Base-by-base conservation (phyloP, 2,329 filamentous ascomycete species). In the Ascochyta pisi region DNA sequence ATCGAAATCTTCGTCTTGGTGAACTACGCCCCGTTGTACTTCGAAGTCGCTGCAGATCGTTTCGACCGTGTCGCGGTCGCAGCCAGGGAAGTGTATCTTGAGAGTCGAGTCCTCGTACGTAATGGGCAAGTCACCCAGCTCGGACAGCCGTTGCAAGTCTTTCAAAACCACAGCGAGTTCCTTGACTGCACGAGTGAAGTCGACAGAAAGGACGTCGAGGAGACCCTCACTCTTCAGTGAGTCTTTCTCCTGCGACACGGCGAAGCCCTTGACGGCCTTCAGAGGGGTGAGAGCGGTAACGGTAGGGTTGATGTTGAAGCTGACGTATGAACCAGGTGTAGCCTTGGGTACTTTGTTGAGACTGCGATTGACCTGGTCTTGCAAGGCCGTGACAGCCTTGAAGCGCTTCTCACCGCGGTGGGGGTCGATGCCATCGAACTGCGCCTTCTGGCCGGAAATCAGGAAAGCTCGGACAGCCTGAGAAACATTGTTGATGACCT, bases 401-500 rank as follows among this genome's bases (percentile, higher is more conserved):
- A 92, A 97, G 57, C 85, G 84, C 77, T 90, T 89, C 76, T 93
- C 87, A 40, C 93, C 93, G 10, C 83, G 86, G 29, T 69, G 71
- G 15, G 85, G 77, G 50, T 88, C 87, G 39, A 89, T 75, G 12
- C 94, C 94, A 73, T 96, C 90, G 67, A 93, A 97, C 54, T 90
- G 89, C 9, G 90, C 88, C 74, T 93, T 95, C 69, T 96, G 87
- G 0, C 95, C 95, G 0, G 90, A 92, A n/a, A 96, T 83, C 78
- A 91, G 89, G 77, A 99, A 97, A 12, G 92, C 93, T 50, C 95
- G 87, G 69, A 98, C 88, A 5, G 92, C 95, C 66, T 92, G 88
- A 12, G 92, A 96, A n/a, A 97, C 94, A 76, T 96, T 96, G 75
- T 95, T 90, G 47, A 98, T 86, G 42, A 98, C 92, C 74, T 98